Evolutionary conservation across 208 protist species (phyloP).

Genomic region (Giardia duodenalis): DNA sequence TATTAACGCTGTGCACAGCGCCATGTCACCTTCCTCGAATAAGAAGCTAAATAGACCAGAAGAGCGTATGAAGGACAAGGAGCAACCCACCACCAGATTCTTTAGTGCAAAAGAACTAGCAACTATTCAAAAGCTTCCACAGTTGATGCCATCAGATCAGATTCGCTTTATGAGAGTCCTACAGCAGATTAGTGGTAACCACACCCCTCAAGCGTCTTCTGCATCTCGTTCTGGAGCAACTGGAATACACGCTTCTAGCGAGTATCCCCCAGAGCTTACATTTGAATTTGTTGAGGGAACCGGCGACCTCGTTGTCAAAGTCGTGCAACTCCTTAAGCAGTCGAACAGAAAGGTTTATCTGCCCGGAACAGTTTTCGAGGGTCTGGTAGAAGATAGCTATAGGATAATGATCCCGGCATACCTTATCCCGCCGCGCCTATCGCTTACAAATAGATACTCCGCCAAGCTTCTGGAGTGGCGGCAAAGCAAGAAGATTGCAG

Average conservation of each 20-base stretch:
- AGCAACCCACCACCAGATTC: background rate
- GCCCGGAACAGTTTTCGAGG: background rate
- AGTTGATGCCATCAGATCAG: background rate
- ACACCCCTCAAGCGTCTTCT: background rate
- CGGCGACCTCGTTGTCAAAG: background rate
- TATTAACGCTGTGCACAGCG: too few species aligned
- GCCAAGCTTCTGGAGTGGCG: background rate
- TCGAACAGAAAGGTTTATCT: background rate
- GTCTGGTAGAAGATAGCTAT: background rate
- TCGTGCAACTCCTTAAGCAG: background rate
- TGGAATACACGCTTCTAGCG: too few species aligned
- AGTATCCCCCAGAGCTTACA: background rate
- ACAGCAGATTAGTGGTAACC: background rate
- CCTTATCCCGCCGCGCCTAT: background rate
- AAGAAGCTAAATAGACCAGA: too few species aligned
- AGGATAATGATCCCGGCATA: background rate
- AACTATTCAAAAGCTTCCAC: background rate
- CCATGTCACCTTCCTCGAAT: too few species aligned
- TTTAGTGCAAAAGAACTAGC: background rate
- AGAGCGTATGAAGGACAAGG: background rate
- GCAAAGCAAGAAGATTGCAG: background rate
- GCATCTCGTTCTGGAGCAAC: background rate
- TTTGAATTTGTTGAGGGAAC: conserved; percentile 3
- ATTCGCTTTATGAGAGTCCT: background rate
- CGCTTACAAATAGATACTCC: background rate